phyloP scores from a whole-genome alignment of 495 filamentous ascomycete genomes.

The Aspergillus bridgeri region DNA sequence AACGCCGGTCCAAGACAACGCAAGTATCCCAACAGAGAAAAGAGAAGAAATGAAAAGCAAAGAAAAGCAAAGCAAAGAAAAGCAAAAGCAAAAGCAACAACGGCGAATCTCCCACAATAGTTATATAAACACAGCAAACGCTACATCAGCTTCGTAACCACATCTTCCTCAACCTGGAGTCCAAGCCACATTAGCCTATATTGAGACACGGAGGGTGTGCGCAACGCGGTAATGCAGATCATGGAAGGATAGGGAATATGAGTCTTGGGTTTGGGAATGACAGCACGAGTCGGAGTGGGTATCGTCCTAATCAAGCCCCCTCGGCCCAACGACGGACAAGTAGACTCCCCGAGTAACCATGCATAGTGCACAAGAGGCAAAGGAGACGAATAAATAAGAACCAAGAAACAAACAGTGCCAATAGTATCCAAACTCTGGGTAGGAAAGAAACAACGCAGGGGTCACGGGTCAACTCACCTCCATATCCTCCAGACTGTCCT shows the following conservation, averaged over 20 bases:
- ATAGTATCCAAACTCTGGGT: not conserved
- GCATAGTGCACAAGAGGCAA: not conserved
- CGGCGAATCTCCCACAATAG: not conserved
- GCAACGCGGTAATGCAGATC: not conserved
- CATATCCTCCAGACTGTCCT: slow-evolving; percentile 94
- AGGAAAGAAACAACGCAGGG: not conserved
- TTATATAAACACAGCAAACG: slow-evolving; percentile 23
- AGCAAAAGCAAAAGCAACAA: slow-evolving; percentile 21
- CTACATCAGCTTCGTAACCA: slow-evolving; percentile 93
- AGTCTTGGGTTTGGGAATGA: not conserved
- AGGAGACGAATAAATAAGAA: not conserved
- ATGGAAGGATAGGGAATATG: not conserved
- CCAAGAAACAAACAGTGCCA: not conserved
- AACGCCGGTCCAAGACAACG: slow-evolving; percentile 20
- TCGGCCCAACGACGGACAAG: not conserved
- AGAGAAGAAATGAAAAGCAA: slow-evolving; percentile 24
- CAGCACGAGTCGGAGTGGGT: too few relatives aligned
- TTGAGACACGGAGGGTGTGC: slow-evolving; percentile 9
- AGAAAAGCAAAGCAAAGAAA: slow-evolving; percentile 20
- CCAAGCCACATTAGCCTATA: slow-evolving; percentile 52
- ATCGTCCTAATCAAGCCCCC: not conserved
- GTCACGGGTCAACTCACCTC: slow-evolving; percentile 65
- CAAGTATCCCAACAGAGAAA: slow-evolving; percentile 14
- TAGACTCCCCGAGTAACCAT: too few relatives aligned
- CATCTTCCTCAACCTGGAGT: slow-evolving; percentile 85